Evolutionary conservation across 768 basidiomycete genomes (phyloP).

Genomic region (Auricularia cornea): DNA sequence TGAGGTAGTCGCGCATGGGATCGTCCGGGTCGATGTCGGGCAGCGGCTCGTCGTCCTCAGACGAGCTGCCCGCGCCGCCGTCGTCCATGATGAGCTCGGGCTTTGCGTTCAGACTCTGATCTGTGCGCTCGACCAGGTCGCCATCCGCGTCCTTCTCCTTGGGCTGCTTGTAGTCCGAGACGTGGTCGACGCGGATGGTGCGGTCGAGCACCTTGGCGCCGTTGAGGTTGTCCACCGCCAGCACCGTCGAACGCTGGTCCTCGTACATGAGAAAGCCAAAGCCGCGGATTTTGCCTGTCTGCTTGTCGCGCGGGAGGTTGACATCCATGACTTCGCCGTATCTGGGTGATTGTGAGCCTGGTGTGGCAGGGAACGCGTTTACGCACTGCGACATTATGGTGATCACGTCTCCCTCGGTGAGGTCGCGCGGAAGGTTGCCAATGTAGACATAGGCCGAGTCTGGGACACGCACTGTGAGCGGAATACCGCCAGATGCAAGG

Average conservation of each 20-base stretch:
- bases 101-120: conserved; percentile 79
- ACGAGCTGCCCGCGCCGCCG: conserved; percentile 53
- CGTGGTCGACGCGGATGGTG: conserved; percentile 87
- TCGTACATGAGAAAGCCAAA: conserved; percentile 99
- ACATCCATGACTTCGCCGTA: conserved; percentile 96
- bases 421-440: conserved; percentile 78
- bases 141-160: conserved; percentile 71
- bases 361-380: too few species aligned
- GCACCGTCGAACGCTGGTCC: conserved; percentile 90
- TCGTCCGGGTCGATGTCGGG: conserved; percentile 87
- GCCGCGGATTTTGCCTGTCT: conserved; percentile 82
- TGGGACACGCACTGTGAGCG: conserved; percentile 17
- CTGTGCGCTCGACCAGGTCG: conserved; percentile 77
- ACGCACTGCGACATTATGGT: conserved; percentile 91
- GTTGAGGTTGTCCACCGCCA: conserved; percentile 98
- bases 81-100: conserved; percentile 59
- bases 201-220: conserved; percentile 82
- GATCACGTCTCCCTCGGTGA: conserved; percentile 97
- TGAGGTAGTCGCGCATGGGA: conserved; percentile 91
- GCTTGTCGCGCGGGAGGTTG: conserved; percentile 89
- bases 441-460: conserved; percentile 95
- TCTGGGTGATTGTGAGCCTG: too few species aligned
- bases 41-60: conserved; percentile 39
- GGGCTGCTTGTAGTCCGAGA: conserved; percentile 85
- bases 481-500: too few species aligned